phyloP scores from a whole-genome alignment of 1,284 basidiomycete species.

The Albatrellus sp. region DNA sequence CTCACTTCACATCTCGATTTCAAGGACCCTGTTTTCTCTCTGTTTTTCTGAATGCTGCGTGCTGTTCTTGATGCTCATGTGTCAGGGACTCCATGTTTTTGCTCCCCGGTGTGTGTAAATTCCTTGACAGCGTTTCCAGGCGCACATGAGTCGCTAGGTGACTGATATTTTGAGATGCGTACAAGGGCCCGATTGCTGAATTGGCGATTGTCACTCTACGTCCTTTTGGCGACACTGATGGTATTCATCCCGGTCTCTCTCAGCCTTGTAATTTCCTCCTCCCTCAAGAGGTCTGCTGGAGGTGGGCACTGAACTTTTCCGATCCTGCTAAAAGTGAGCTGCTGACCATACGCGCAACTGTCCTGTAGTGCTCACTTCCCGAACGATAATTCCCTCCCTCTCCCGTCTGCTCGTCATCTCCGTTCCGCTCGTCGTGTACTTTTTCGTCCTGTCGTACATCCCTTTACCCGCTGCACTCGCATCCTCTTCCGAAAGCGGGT shows the following conservation, averaged over 20 bases:
- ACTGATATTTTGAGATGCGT: neutral
- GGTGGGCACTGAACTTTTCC: conserved; percentile 1
- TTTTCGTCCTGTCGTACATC: conserved; percentile 49
- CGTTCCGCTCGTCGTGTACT: conserved; percentile 40
- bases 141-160: neutral
- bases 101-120: conserved; percentile 27
- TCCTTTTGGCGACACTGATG: conserved; percentile 44
- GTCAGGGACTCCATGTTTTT: conserved; percentile 45
- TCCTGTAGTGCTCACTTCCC: conserved; percentile 8
- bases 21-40: conserved; percentile 44
- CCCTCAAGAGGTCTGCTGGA: conserved; percentile 7
- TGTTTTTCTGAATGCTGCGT: conserved; percentile 60
- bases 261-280: conserved; percentile 41
- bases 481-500: conserved; percentile 16
- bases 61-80: conserved; percentile 54
- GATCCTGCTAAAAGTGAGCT: neutral
- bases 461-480: conserved; percentile 45
- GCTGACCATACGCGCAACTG: neutral
- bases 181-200: conserved; percentile 45
- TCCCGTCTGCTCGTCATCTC: conserved; percentile 30
- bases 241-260: conserved; percentile 48
- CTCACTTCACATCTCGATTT: conserved; percentile 16
- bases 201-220: conserved; percentile 49
- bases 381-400: conserved; percentile 16
- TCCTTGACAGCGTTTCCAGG: neutral